Base-by-base conservation (phyloP, 139 green algal genomes). In the Mesostigma viride region DNA sequence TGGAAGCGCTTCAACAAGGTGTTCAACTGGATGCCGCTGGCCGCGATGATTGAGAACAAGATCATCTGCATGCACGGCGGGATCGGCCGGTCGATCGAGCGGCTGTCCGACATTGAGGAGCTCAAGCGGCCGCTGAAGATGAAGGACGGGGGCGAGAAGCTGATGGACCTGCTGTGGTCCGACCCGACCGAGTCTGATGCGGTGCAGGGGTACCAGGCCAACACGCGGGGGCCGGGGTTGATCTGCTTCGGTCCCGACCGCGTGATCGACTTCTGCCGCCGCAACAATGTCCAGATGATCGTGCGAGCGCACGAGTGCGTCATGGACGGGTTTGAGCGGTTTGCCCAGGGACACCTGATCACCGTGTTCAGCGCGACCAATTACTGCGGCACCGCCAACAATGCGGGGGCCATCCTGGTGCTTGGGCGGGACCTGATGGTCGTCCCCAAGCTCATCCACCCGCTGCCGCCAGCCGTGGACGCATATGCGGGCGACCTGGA, bases 241-340 rank as follows among this genome's bases (percentile, higher is more conserved):
- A 92, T 99, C 47, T 96, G 90, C 0, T 99, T 97, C 75, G 93
- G 93, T 1, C 93, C 93, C 3, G 93, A 99, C 82, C 71, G 93
- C 3, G 93, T 99, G 33, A 92, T 89, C 75, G 85, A 96, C 35
- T 99, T 99, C 77, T 99, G 93, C 87, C 88, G 90, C 81, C 83
- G 88, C 32, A 99, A 99, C 77, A 76, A 82, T 61, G 79, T 99
- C 74, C 91, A 97, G 78, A 94, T 98, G 88, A 98, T 99, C 51
- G 86, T 99, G 64, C 85, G 93, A 17, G 93, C 93, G 40, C 93
- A 99, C 81, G 93, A 99, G 88, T 99, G 93, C 69, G 93, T 99
- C 26, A 99, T 99, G 93, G 93, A 99, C 68, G 93, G 93, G 65
- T 99, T 99, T 75, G 93, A 99, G 83, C 87, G 93, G 59, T 99